Base-by-base conservation (phyloP, 371 early-diverging fungal genomes). In the Mortierella sp. region DNA sequence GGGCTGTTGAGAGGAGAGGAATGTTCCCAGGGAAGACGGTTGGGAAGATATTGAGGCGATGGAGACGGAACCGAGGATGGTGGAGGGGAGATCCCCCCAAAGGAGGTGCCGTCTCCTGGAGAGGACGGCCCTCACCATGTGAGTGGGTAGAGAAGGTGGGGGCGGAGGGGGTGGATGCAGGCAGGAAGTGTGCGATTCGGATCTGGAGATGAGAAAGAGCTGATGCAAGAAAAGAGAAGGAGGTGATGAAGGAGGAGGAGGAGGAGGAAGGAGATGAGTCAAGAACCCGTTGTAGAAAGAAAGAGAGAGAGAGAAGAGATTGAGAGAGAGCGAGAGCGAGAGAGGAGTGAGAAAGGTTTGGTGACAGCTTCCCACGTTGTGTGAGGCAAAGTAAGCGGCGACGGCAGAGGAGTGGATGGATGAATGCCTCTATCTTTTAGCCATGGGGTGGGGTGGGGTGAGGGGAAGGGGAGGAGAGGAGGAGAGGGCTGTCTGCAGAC, bases 71-170 rank as follows among this genome's bases (percentile, higher is more conserved):
- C 39, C 21, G 46, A 14, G 19, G 26, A 19, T 24, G 46, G 2
- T 24, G 31, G 24, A 46, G 31, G 27, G n/a, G n/a, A 45, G 61
- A 19, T 53, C 61, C 28, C 30, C 53, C 27, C 42, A 34, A 61
- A 38, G 58, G 52, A 46, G 53, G 28, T 12, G 53, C 58, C 58
- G 47, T n/a, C 51, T 49, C 50, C 34, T 30, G 48, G 50, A 28
- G 58, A 52, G 52, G 53, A 16, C 26, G 58, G 39, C 65, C 53
- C 65, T 64, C 57, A 16, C 26, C 65, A 65, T 65, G 39, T 34
- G 34, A 10, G 34, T 4, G 10, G 10, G 10, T 4, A 34, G 34
- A 10, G 34, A 7, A 10, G 34, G 34, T 4, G 10, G 34, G 34
- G 34, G 4, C 34, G 34, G 34, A 34, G 34, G 10, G 10, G 34